Evolutionary conservation across 306 rosid genomes (phyloP), one percentile per base, ranked within the genome.

Genomic region (Trifolium pratense): DNA sequence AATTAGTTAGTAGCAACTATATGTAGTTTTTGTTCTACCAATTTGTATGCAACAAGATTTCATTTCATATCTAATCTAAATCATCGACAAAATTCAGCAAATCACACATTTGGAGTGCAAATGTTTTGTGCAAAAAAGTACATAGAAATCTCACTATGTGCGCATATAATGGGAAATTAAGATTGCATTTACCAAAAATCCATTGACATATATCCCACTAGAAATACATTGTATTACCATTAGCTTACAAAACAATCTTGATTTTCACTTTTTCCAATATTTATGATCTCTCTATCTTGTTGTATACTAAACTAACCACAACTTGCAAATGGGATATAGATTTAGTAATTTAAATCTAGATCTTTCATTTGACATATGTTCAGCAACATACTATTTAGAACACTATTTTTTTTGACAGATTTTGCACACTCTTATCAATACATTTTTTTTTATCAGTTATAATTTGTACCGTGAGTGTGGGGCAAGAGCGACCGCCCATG

Each of bases 51-150:
- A 59, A 73, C 46, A 34, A 8, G 56, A 11, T 56, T 73, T 73
- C 59, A 46, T 16, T 7, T 46, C 11, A 66, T 60, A n/a, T n/a
- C 32, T 7, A 10, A 46, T 31, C 6, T 32, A 32, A 34, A 36
- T 26, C 18, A 43, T 29, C 21, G 76, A 80, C 80, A 80, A 61
- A 72, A 58, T 37, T 46, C 26, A 59, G 36, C 83, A 79, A 59
- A 73, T 74, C 60, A 60, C 37, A n/a, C 42, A 12, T 55, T 66
- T 45, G 61, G 32, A 49, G 74, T 42, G 36, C 5, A 25, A 16
- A 26, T 73, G 70, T 58, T 36, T n/a, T 29, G 12, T 43, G 32
- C 5, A 57, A 42, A 73, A 31, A 71, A 73, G 20, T 66, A 66
- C 78, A 66, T 5, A 17, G 26, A 58, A 79, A 61, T 80, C 76